A percentile compares a stretch with the other conserved stretches of the same genome.
These are phyloP conservation scores for Apiosordaria backusii DNA, from an alignment of 495 filamentous ascomycete genomes.

Conservation along the genomic window DNA sequence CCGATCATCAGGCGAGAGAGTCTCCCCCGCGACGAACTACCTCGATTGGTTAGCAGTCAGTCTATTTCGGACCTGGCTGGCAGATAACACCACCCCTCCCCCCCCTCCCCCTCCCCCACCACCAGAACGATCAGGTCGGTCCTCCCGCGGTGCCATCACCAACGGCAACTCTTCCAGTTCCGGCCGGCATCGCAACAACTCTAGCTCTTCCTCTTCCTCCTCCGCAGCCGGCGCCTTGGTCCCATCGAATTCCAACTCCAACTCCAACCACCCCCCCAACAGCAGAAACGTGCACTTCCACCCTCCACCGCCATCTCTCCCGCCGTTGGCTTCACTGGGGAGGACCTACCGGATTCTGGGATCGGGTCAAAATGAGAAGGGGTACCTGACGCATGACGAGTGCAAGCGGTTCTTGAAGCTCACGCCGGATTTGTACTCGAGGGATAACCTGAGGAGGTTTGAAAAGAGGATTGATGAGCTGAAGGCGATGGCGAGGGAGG, in stretches of 20 bases:
- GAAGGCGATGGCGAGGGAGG: slow-evolving; percentile 74
- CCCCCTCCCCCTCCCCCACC: slow-evolving; percentile 37
- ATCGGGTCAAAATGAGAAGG: slow-evolving; percentile 43
- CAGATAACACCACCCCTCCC: slow-evolving; percentile 76
- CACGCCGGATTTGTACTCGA: slow-evolving; percentile 61
- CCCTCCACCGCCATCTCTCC: slow-evolving; percentile 15
- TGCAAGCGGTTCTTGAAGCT: slow-evolving; percentile 83
- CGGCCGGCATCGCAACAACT: slow-evolving; percentile 9
- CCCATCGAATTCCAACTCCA: slow-evolving; percentile 10
- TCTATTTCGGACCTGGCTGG: slow-evolving; percentile 86
- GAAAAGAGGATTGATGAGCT: slow-evolving; percentile 84
- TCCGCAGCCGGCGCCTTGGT: background rate
- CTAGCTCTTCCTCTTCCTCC: background rate
- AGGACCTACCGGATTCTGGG: slow-evolving; percentile 67
- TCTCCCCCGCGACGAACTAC: slow-evolving; percentile 72
- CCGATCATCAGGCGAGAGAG: slow-evolving; percentile 69
- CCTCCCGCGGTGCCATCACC: slow-evolving; percentile 33
- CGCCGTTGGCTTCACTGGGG: slow-evolving; percentile 52
- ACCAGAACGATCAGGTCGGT: slow-evolving; percentile 34
- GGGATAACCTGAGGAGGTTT: slow-evolving; percentile 75
- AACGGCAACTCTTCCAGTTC: slow-evolving; percentile 22
- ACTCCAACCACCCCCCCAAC: slow-evolving; percentile 27
- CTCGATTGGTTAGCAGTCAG: slow-evolving; percentile 83
- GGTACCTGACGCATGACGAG: slow-evolving; percentile 79
- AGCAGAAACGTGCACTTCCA: background rate